A percentile compares a stretch with the other conserved stretches of the same genome.
These are phyloP conservation scores for Gleditsia sinensis DNA, from an alignment of 306 rosid genomes.

Conservation along the genomic window DNA sequence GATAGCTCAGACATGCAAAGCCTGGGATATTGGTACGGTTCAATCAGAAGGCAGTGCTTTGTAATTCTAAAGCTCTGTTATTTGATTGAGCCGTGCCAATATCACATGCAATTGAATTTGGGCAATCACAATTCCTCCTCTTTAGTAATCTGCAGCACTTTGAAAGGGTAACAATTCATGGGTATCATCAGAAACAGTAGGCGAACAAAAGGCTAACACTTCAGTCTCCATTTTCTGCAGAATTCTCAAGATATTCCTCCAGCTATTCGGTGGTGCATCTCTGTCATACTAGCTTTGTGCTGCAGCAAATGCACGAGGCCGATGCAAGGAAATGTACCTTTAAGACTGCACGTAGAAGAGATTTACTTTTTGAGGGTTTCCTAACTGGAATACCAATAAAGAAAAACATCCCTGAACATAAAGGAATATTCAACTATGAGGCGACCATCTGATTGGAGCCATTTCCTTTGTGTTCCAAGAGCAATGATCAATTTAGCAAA, in stretches of 20 bases:
- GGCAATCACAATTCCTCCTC: constrained; percentile 15
- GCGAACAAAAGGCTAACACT: not conserved
- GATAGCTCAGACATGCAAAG: not conserved
- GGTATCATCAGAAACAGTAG: not conserved
- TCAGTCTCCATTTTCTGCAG: constrained; percentile 24
- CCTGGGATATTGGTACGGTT: constrained; percentile 81
- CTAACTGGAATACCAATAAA: too few relatives aligned
- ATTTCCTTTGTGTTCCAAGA: not conserved
- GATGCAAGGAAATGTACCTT: too few relatives aligned
- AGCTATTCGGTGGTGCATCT: not conserved
- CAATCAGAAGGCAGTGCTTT: constrained; percentile 68
- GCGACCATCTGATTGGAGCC: not conserved
- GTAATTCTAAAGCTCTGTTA: constrained; percentile 49
- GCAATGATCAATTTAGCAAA: constrained; percentile 8
- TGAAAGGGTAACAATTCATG: not conserved
- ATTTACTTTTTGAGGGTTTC: too few relatives aligned
- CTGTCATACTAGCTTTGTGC: not conserved
- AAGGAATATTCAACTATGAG: not conserved
- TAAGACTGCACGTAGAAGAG: too few relatives aligned
- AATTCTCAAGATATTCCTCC: constrained; percentile 14
- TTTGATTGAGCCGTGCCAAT: constrained; percentile 98
- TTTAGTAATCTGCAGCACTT: not conserved
- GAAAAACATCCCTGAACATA: too few relatives aligned
- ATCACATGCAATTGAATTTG: constrained; percentile 48
- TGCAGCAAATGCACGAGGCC: too few relatives aligned